phyloP scores from a whole-genome alignment of 2,329 filamentous ascomycete genomes.

The Colletotrichum magnum region DNA sequence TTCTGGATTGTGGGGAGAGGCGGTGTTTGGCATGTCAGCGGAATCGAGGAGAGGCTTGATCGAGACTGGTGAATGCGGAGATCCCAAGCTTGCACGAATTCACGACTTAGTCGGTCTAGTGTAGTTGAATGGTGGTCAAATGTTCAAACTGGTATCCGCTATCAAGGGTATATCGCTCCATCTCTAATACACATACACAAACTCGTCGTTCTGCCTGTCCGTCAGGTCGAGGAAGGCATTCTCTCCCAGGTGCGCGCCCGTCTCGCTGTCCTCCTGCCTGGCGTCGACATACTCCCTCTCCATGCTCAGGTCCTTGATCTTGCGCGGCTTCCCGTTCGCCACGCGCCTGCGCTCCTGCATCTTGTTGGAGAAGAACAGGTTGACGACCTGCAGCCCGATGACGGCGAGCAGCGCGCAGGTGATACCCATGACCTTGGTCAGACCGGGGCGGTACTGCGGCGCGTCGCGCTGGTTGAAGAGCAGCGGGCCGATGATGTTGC shows the following conservation, averaged over 20 bases:
- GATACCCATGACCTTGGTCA: slow-evolving; percentile 68
- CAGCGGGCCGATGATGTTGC: slow-evolving; percentile 77
- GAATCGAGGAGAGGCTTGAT: slow-evolving; percentile 4
- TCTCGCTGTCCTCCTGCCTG: slow-evolving; percentile 47
- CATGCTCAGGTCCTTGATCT: slow-evolving; percentile 73
- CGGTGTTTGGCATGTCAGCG: slow-evolving; percentile 20
- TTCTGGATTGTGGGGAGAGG: slow-evolving; percentile 16
- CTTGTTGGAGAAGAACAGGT: slow-evolving; percentile 57
- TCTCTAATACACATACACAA: slow-evolving; percentile 72
- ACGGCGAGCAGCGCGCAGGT: slow-evolving; percentile 61
- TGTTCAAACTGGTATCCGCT: neutral
- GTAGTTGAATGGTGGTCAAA: too few relatives aligned
- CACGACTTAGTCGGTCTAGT: too few relatives aligned
- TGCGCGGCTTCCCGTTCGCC: slow-evolving; percentile 71
- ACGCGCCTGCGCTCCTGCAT: slow-evolving; percentile 69
- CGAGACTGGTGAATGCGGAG: slow-evolving; percentile 9
- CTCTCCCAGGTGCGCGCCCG: slow-evolving; percentile 55
- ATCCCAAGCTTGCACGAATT: too few relatives aligned
- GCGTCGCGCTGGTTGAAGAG: slow-evolving; percentile 72
- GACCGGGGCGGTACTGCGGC: slow-evolving; percentile 70
- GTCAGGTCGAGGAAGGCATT: slow-evolving; percentile 73
- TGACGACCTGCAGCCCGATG: slow-evolving; percentile 29
- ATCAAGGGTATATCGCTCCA: neutral
- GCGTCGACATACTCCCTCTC: slow-evolving; percentile 60
- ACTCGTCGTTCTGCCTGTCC: slow-evolving; percentile 77